Conservation (phyloP, 148 eudicot species). For the Vaccinium corymbosum region DNA sequence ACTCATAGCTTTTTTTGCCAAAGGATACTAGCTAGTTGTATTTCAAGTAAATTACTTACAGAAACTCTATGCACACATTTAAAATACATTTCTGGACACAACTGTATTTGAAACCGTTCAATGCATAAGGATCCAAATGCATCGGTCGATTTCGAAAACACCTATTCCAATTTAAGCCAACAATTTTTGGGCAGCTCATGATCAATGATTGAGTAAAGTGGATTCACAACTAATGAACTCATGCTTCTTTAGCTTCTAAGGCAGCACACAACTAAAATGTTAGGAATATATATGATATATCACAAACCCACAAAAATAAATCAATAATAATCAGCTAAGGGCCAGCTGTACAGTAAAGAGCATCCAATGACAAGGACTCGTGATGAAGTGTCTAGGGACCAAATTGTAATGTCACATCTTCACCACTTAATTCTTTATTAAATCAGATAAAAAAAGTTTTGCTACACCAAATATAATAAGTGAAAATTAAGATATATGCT, state of each 20-base stretch:
- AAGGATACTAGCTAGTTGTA: background rate
- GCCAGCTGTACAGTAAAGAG: background rate
- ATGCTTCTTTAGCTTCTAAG: conserved; percentile 3
- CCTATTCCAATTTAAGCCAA: no score
- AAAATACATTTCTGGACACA: no score
- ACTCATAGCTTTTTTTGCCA: background rate
- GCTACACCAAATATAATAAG: background rate
- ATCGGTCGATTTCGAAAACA: no score
- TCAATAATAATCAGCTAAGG: background rate
- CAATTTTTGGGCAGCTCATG: background rate
- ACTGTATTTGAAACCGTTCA: no score
- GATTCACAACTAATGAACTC: background rate
- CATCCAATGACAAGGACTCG: background rate
- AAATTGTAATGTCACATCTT: background rate
- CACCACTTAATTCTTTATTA: background rate
- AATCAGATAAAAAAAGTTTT: background rate
- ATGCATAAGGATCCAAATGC: no score
- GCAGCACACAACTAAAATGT: background rate
- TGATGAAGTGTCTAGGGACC: background rate
- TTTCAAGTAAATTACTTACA: background rate
- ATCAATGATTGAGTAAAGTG: background rate
- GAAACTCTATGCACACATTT: no score
- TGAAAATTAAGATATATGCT: background rate
- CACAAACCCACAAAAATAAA: background rate
- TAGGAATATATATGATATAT: no score